Base-by-base conservation (phyloP, 208 protist species). In the Leishmania turanica region DNA sequence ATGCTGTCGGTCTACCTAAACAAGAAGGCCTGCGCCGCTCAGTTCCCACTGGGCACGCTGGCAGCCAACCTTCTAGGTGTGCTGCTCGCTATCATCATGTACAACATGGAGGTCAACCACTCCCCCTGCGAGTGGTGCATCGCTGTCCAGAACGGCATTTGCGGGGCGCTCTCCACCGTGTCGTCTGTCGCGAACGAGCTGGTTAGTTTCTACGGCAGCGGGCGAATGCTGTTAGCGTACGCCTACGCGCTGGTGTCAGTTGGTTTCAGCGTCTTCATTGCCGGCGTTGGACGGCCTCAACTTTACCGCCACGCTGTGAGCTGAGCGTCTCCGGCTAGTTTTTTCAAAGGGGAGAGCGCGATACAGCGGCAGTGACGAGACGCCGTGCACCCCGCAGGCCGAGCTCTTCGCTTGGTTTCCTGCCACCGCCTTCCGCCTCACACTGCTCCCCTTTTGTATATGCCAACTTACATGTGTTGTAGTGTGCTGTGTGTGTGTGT, bases 31-130 rank as follows among this genome's bases (percentile, higher is more conserved):
- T 65, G 49, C n/a, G 66, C 82, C 65, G 78, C 54, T 58, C 34
- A 65, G 71, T 90, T 94, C 75, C 91, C 91, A 8, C 40, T 91
- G 13, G 91, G 91, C 58, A 94, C 91, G 24, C 81, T 92, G 34
- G 49, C 82, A 3, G 82, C 87, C 40, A 94, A 94, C 74, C 49
- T 87, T 0, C 45, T 87, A 0, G 89, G 80, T 5, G 82, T 86
- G 5, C 68, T 88, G 24, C 70, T 94, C 8, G 58, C 79, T 45
- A 83, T 87, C 19, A 69, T 90, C 17, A 74, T 89, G 77, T 77
- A 86, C 54, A 83, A 85, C 51, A 82, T 84, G 78, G 68, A 74
- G 72, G 47, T 66, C 27, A 58, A 70, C 34, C 78, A 76, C 37
- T 78, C 62, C n/a, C 80, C 15, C 31, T 83, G 87, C 62, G 64